Evolutionary conservation across 257 asterid species (phyloP).

Genomic region (Asclepias syriaca): DNA sequence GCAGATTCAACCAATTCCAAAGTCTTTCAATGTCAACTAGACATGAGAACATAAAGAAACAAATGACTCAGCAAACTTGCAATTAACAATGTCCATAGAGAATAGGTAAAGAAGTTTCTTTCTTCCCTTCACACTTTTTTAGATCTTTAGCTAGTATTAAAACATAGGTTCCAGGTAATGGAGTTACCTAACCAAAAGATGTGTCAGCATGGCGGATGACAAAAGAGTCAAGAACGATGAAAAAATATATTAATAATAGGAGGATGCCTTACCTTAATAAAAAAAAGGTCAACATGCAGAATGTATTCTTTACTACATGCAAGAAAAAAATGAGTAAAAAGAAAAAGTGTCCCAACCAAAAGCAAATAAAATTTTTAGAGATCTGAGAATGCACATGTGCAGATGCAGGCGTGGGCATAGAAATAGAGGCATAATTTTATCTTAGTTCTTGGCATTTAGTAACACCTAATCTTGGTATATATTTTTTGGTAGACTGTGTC

Average conservation of each 20-base stretch:
- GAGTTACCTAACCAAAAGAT: neutral
- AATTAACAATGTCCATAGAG: neutral
- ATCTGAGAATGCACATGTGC: constrained; percentile 41
- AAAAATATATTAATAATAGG: constrained; percentile 8
- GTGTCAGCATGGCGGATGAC: neutral
- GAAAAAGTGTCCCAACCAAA: constrained; percentile 21
- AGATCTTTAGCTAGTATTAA: neutral
- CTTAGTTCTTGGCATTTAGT: constrained; percentile 35
- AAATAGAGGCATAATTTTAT: constrained; percentile 22
- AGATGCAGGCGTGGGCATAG: constrained; percentile 27
- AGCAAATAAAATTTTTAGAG: constrained; percentile 25
- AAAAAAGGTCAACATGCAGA: constrained; percentile 28
- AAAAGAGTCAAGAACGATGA: neutral
- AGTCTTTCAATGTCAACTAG: constrained; percentile 10
- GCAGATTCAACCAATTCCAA: neutral
- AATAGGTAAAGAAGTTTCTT: constrained; percentile 8
- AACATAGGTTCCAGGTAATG: neutral
- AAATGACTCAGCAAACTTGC: constrained; percentile 2
- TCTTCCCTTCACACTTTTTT: neutral
- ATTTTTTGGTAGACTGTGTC: constrained; percentile 14
- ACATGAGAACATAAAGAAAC: constrained; percentile 3
- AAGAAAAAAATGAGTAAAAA: neutral
- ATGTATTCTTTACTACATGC: constrained; percentile 19
- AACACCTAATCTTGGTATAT: constrained; percentile 13
- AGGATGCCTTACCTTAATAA: neutral